These are phyloP conservation scores for Nicotiana obtusifolia DNA, from an alignment of 257 asterid species.

Conservation along the genomic window DNA sequence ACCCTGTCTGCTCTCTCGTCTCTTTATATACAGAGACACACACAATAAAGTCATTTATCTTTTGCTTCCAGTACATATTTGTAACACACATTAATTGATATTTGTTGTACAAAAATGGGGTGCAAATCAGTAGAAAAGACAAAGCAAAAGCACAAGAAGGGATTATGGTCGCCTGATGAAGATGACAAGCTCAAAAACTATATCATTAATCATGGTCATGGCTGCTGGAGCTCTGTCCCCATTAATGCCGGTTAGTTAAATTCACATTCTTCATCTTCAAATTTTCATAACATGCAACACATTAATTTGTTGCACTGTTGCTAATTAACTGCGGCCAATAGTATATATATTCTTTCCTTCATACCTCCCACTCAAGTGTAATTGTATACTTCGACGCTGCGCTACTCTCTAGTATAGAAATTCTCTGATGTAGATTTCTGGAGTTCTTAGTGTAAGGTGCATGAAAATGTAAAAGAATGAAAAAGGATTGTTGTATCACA, in stretches of 20 bases:
- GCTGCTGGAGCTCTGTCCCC: constrained; percentile 84
- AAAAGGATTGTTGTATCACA: neutral
- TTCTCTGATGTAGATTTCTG: neutral
- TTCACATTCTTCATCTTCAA: neutral
- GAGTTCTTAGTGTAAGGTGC: neutral
- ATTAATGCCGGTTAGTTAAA: constrained; percentile 62
- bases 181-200: constrained; percentile 69
- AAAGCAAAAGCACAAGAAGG: constrained; percentile 65
- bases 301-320: constrained; percentile 3
- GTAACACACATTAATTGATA: no score
- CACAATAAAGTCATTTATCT: neutral
- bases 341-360: neutral
- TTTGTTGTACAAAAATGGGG: constrained; percentile 50
- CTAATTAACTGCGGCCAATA: neutral
- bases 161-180: constrained; percentile 89
- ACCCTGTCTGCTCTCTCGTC: neutral
- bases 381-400: neutral
- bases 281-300: constrained; percentile 25
- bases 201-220: constrained; percentile 50
- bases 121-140: constrained; percentile 27
- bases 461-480: neutral
- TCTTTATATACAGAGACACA: neutral
- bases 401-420: neutral
- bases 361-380: neutral
- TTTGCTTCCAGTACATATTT: no score